phyloP scores from a whole-genome alignment of 257 asterid species.

The Parsonsia alboflavescens region DNA sequence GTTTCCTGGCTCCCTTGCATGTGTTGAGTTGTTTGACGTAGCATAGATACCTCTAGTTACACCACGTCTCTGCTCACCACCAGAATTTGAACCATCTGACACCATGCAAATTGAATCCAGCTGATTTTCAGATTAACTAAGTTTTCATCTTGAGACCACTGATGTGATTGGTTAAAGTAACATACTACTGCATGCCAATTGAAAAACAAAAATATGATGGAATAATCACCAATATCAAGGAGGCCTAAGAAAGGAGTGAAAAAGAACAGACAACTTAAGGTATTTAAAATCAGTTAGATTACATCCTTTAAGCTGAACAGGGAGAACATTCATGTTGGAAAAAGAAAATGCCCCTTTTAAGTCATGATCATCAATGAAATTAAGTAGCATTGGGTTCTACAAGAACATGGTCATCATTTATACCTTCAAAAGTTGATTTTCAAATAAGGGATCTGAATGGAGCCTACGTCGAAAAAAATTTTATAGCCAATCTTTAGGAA shows the following conservation, averaged over 20 bases:
- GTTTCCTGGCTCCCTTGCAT: slow-evolving; percentile 40
- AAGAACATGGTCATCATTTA: no score
- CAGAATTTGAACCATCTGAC: slow-evolving; percentile 44
- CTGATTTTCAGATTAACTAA: neutral
- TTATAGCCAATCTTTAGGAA: no score
- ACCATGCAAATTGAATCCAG: slow-evolving; percentile 17
- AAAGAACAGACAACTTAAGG: neutral
- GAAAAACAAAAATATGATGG: neutral
- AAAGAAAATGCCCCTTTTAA: no score
- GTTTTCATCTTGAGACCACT: neutral
- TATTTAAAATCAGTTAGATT: no score
- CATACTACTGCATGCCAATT: neutral
- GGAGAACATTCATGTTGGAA: no score
- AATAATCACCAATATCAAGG: neutral
- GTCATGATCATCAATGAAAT: no score
- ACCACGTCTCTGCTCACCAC: slow-evolving; percentile 43
- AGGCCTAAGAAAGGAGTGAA: neutral
- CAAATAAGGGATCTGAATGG: no score
- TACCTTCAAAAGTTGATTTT: no score
- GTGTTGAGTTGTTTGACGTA: slow-evolving; percentile 50
- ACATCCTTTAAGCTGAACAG: no score
- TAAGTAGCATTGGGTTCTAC: no score
- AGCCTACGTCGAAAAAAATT: no score
- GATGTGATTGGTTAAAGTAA: neutral
- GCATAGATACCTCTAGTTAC: slow-evolving; percentile 41